Percentiles rank a stretch among this genome's conserved stretches.
Evolutionary conservation across 331 rosid genomes (phyloP).

Genomic region (Pyrus hybrid): DNA sequence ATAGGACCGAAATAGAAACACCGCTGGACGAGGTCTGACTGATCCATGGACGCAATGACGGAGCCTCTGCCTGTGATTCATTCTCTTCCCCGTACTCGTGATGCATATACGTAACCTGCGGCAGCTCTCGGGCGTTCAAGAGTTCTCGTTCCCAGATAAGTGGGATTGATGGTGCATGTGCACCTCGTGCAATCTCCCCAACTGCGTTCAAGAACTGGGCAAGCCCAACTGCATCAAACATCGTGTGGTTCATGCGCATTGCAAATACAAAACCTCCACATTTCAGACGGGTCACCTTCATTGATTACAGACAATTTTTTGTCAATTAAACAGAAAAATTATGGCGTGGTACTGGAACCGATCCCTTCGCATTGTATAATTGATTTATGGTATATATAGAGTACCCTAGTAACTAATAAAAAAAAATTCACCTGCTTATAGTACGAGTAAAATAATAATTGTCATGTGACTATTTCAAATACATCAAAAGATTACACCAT

Average conservation of each 20-base stretch:
- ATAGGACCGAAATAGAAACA: conserved; percentile 24
- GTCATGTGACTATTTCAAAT: too few relatives aligned
- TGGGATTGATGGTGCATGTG: background rate
- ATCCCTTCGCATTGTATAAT: too few relatives aligned
- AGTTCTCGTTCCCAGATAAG: conserved; percentile 32
- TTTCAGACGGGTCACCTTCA: conserved; percentile 24
- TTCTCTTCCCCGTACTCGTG: conserved; percentile 4
- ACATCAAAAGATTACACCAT: too few relatives aligned
- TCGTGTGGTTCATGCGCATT: conserved; percentile 26
- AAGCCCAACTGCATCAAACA: conserved; percentile 21
- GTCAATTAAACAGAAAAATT: too few relatives aligned
- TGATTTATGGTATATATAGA: too few relatives aligned
- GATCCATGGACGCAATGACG: too few relatives aligned
- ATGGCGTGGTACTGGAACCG: too few relatives aligned
- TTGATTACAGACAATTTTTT: too few relatives aligned
- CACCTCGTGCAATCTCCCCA: conserved; percentile 6
- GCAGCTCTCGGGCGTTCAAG: conserved; percentile 16
- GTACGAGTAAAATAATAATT: too few relatives aligned
- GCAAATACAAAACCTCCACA: conserved; percentile 37
- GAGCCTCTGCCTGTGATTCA: too few relatives aligned
- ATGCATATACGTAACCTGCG: conserved; percentile 9
- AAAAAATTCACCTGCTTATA: too few relatives aligned
- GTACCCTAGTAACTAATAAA: too few relatives aligned
- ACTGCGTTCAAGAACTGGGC: conserved; percentile 19
- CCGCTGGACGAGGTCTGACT: background rate